These are phyloP conservation scores for Eurotiales sp. DNA, from an alignment of 2,329 filamentous ascomycete species.

Conservation along the genomic window DNA sequence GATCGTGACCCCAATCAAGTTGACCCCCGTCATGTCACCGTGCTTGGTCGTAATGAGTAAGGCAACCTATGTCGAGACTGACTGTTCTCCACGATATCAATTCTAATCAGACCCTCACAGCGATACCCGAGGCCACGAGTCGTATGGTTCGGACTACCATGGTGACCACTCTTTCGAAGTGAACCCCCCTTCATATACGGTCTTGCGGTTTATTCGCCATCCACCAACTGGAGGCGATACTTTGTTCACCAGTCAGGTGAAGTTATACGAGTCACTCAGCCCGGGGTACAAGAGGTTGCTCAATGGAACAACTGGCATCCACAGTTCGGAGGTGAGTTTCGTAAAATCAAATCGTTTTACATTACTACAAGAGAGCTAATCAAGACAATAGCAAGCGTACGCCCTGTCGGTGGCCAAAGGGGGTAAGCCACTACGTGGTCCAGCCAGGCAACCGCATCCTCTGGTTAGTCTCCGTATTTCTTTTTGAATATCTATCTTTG, in stretches of 20 bases:
- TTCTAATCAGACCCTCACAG: too few species aligned
- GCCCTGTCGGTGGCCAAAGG: too few species aligned
- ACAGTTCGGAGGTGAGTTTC: too few species aligned
- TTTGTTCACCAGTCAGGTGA: not conserved
- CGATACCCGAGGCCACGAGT: not conserved
- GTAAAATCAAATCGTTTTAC: too few species aligned
- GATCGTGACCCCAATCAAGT: conserved; percentile 3
- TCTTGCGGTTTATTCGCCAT: not conserved
- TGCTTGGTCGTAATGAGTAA: not conserved
- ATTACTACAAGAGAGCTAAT: too few species aligned
- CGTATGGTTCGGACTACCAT: not conserved
- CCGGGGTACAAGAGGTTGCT: too few species aligned
- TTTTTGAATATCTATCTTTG: too few species aligned
- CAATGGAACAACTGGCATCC: too few species aligned
- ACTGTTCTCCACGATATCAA: too few species aligned
- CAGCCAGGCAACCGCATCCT: not conserved
- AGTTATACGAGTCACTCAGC: not conserved
- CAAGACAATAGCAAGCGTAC: not conserved
- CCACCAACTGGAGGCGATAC: not conserved
- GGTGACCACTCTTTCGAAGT: not conserved
- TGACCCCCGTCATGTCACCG: not conserved
- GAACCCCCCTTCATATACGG: not conserved
- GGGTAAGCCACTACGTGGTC: too few species aligned
- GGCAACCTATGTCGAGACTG: not conserved
- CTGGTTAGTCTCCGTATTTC: not conserved